Percentiles rank a stretch among this genome's conserved stretches.
phyloP scores from a whole-genome alignment of 768 basidiomycete species.

The Kwoniella sp. region DNA sequence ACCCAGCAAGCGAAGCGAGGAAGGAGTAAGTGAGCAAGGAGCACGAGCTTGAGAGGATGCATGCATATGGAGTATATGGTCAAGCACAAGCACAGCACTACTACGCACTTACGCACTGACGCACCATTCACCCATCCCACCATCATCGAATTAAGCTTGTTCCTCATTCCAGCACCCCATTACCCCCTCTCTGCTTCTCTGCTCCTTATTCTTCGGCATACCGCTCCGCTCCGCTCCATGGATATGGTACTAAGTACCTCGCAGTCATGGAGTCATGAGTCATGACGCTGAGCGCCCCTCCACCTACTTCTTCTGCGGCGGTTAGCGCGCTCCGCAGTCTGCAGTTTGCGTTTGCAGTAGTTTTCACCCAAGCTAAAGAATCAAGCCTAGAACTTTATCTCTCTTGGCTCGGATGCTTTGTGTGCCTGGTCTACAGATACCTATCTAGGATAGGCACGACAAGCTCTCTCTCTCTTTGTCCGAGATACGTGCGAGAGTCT shows the following conservation, averaged over 20 bases:
- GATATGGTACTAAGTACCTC: no score
- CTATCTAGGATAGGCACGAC: not conserved
- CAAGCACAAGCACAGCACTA: no score
- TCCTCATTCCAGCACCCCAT: not conserved
- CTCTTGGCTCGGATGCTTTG: not conserved
- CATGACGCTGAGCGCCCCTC: no score
- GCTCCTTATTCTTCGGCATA: no score
- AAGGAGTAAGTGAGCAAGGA: not conserved
- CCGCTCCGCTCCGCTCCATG: no score
- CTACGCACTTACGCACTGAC: no score
- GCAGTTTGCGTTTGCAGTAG: not conserved
- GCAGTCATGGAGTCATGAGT: no score
- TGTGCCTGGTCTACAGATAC: not conserved
- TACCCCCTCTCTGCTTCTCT: no score
- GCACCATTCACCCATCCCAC: no score
- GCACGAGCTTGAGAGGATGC: not conserved
- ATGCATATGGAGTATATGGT: not conserved
- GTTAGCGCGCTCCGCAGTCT: not conserved
- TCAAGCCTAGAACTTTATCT: not conserved
- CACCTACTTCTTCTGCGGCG: no score
- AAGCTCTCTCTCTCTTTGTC: not conserved
- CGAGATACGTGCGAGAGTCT: not conserved
- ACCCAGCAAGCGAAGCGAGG: no score
- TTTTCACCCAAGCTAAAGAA: not conserved
- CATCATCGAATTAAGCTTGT: conserved; percentile 1